A percentile compares a stretch with the other conserved stretches of the same genome.
phyloP scores from a whole-genome alignment of 208 protist species.

The Porcisia deanei region DNA sequence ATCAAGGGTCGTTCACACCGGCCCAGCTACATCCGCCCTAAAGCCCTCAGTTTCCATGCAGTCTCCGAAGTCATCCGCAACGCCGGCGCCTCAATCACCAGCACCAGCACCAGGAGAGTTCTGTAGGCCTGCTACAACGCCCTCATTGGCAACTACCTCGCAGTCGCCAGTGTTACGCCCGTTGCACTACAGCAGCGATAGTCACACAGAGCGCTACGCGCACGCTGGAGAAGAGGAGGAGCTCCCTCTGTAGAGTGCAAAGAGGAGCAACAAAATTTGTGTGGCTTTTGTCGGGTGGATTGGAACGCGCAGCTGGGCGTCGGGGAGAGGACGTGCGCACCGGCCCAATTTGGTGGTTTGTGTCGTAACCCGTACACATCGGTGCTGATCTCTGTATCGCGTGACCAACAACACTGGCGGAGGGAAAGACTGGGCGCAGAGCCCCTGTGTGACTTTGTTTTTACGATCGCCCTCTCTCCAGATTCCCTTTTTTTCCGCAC shows the following conservation, averaged over 20 bases:
- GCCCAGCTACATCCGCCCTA: background rate
- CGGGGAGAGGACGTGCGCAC: background rate
- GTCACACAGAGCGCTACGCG: slow-evolving; percentile 11
- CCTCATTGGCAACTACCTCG: background rate
- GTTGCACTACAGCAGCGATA: slow-evolving; percentile 21
- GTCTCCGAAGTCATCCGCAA: background rate
- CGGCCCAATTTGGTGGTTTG: too few relatives aligned
- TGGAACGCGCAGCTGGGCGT: background rate
- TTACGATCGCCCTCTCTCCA: too few relatives aligned
- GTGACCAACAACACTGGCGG: background rate
- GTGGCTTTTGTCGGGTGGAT: slow-evolving; percentile 1
- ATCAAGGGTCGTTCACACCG: background rate
- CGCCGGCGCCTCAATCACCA: background rate
- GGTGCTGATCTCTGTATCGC: too few relatives aligned
- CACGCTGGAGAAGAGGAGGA: slow-evolving; percentile 43
- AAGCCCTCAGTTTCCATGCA: background rate
- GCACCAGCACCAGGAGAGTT: background rate
- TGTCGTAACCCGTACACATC: too few relatives aligned
- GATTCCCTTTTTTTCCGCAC: background rate
- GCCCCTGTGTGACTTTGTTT: too few relatives aligned
- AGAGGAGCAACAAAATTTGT: background rate
- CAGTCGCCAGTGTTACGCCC: background rate
- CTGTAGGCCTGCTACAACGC: background rate
- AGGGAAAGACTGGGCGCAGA: background rate
- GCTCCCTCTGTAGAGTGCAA: slow-evolving; percentile 27